Percentiles rank a stretch among this genome's conserved stretches.
Conservation (phyloP, 2,329 filamentous ascomycete species). For the Cadophora gregata region DNA sequence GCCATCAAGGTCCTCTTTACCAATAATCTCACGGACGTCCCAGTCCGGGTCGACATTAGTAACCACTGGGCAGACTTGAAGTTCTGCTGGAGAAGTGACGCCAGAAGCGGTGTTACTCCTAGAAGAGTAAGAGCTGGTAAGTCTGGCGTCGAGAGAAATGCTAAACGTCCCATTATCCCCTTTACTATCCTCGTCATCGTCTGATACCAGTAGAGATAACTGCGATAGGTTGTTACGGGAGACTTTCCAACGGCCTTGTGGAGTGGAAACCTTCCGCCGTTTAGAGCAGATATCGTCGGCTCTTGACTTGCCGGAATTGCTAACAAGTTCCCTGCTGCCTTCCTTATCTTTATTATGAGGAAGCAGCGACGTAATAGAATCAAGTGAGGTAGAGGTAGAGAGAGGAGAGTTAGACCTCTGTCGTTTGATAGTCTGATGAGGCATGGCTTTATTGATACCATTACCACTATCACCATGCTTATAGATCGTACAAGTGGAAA, state of each 20-base stretch:
- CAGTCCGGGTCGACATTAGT: constrained; percentile 3
- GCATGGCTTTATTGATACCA: background rate
- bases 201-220: background rate
- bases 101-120: background rate
- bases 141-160: constrained; percentile 10
- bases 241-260: constrained; percentile 3
- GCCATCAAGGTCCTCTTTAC: constrained; percentile 9
- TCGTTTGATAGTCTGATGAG: constrained; percentile 11
- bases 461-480: constrained; percentile 1
- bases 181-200: background rate
- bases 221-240: constrained; percentile 6
- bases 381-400: background rate
- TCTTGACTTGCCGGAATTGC: background rate
- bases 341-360: constrained; percentile 10
- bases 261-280: constrained; percentile 3
- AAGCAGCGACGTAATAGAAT: background rate
- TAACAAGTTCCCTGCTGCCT: constrained; percentile 9
- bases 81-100: constrained; percentile 1
- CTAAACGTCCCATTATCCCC: constrained; percentile 8
- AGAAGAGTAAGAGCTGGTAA: constrained; percentile 6
- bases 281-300: constrained; percentile 8
- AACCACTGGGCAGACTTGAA: constrained; percentile 3
- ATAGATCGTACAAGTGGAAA: background rate
- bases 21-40: constrained; percentile 9
- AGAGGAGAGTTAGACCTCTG: constrained; percentile 5